Evolutionary conservation across 2,329 filamentous ascomycete species (phyloP), one percentile per base, ranked within the genome.

Genomic region (Calonectria hongkongensis): DNA sequence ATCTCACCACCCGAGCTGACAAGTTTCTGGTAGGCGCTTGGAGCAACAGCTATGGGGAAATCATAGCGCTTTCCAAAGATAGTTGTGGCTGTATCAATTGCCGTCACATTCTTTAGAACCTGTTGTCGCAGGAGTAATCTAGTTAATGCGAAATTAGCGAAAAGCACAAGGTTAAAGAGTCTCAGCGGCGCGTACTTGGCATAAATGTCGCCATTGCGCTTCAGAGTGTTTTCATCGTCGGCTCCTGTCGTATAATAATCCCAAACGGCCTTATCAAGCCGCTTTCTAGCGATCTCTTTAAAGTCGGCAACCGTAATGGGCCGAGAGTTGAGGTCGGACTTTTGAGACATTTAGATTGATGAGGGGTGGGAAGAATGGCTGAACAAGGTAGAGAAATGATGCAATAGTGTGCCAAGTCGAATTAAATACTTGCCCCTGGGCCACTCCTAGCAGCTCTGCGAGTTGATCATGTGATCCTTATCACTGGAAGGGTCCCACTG

Each of bases 31-130:
- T 76, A 79, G 1, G 79, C 81, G 39, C 76, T 81, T 9, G 81
- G 81, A 0, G 81, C 81, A 30, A 82, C 76, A 7, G 74, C 81
- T n/a, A 82, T 76, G 1, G 81, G 81, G 2, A 83, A 73, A 3
- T 70, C 45, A 27, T 73, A 76, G 4, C 33, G 67, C 8, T 72
- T 69, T 13, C 48, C 70, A 28, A 74, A 25, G 4, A 74, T 51
- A 12, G 21, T 64, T 6, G 70, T 68, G 13, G 72, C 70, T 1
- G 75, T 79, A 8, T 79, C 74, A 51, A 80, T 72, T 8, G 51
- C 67, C 2, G 66, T 62, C 6, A 80, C 79, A 27, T 80, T 71
- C 10, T 68, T 58, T 1, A 80, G 67, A 4, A 78, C 75, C 25
- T 28, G 65, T 1, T 69, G 72, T n/a, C 69, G 66, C 28, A 74